phyloP scores from a whole-genome alignment of 148 eudicot species.

The Pouteria glomerata region DNA sequence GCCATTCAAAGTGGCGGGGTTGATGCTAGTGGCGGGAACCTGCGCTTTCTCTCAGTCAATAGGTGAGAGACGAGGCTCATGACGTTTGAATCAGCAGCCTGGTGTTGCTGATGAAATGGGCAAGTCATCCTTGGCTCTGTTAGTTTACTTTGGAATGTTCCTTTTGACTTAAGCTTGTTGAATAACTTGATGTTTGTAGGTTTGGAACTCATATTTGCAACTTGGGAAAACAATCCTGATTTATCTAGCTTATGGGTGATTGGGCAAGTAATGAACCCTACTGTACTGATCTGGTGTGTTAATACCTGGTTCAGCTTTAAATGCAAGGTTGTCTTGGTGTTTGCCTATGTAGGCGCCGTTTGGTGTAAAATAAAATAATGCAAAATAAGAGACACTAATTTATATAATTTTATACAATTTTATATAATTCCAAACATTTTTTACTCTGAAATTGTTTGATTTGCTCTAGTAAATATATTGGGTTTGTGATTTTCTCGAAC shows the following conservation, averaged over 20 bases:
- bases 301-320: neutral
- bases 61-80: slow-evolving; percentile 13
- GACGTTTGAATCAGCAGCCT: slow-evolving; percentile 1
- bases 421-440: too few species aligned
- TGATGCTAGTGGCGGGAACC: slow-evolving; percentile 18
- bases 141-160: neutral
- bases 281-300: neutral
- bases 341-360: too few species aligned
- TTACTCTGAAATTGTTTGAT: neutral
- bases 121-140: slow-evolving; percentile 75
- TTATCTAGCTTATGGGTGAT: neutral
- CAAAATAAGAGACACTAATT: too few species aligned
- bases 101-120: slow-evolving; percentile 26
- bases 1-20: slow-evolving; percentile 15
- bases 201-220: neutral
- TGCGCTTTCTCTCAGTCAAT: slow-evolving; percentile 27
- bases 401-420: too few species aligned
- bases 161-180: neutral
- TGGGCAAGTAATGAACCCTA: neutral
- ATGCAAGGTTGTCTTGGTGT: neutral
- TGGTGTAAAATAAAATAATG: too few species aligned
- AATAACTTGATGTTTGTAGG: neutral
- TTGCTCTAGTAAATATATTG: neutral
- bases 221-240: neutral
- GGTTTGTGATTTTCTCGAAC: neutral